A percentile compares a stretch with the other conserved stretches of the same genome.
These are phyloP conservation scores for Syzygium aromaticum DNA, from an alignment of 345 rosid species.

Conservation along the genomic window DNA sequence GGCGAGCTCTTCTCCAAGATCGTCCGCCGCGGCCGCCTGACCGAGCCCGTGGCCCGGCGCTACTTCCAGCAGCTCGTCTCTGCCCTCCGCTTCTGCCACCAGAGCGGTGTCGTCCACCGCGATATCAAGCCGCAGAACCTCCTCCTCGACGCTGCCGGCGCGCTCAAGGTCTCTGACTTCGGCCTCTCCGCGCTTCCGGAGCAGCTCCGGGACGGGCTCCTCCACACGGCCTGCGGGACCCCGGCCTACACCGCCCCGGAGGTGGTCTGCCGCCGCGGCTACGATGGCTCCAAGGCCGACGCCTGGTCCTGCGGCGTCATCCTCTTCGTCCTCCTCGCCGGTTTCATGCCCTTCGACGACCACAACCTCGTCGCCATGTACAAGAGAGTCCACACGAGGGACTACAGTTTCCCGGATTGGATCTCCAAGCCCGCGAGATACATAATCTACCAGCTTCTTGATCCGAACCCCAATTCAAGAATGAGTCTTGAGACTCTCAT, in stretches of 20 bases:
- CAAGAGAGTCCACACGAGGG: constrained; percentile 18
- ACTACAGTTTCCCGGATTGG: constrained; percentile 24
- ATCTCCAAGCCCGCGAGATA: constrained; percentile 38
- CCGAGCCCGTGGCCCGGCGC: constrained; percentile 18
- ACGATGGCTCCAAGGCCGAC: constrained; percentile 21
- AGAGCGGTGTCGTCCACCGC: constrained; percentile 37
- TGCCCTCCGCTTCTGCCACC: constrained; percentile 37
- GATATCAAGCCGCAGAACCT: constrained; percentile 40
- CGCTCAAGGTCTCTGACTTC: constrained; percentile 31
- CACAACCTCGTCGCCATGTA: constrained; percentile 19
- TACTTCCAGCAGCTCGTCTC: constrained; percentile 36
- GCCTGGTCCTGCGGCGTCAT: constrained; percentile 47
- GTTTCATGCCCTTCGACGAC: constrained; percentile 27
- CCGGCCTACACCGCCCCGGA: constrained; percentile 29
- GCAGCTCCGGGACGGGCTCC: constrained; percentile 13
- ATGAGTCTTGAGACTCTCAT: constrained; percentile 47
- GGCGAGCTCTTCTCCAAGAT: constrained; percentile 31
- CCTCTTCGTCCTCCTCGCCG: constrained; percentile 22
- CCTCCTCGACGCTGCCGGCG: constrained; percentile 23
- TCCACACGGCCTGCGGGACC: constrained; percentile 40
- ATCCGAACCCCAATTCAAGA: constrained; percentile 70
- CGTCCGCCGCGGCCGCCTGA: constrained; percentile 21
- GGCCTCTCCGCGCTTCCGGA: constrained; percentile 33
- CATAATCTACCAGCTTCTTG: constrained; percentile 50
- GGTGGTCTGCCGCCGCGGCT: constrained; percentile 24